Conservation (phyloP, 805 yeast genomes). For the Ogataea henricii region DNA sequence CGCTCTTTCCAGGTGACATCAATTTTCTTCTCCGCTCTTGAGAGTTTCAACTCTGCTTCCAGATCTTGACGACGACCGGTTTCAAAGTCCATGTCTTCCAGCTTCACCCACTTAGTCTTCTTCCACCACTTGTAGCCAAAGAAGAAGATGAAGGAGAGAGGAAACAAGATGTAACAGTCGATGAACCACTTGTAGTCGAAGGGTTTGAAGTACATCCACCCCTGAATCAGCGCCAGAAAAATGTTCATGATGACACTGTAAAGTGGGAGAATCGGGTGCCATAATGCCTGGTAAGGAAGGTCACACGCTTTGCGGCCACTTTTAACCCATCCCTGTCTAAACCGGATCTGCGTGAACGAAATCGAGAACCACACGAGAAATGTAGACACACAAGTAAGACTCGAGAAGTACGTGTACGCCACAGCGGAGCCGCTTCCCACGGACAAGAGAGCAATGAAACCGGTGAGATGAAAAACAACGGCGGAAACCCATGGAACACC, state of each 20-base stretch:
- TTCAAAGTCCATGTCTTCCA: conserved; percentile 48
- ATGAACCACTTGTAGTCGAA: conserved; percentile 56
- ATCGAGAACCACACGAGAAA: conserved; percentile 70
- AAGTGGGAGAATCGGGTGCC: conserved; percentile 53
- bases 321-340: conserved; percentile 48
- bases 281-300: conserved; percentile 53
- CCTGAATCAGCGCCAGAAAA: conserved; percentile 61
- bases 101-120: conserved; percentile 35
- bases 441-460: conserved; percentile 58
- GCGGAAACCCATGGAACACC: conserved; percentile 71
- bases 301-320: conserved; percentile 47
- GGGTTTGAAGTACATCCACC: conserved; percentile 65
- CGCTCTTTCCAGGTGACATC: too few relatives aligned
- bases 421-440: conserved; percentile 58
- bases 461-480: conserved; percentile 53
- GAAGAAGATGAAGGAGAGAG: conserved; percentile 50
- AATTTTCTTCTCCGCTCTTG: not conserved
- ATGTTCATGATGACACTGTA: conserved; percentile 51
- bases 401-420: conserved; percentile 62
- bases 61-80: conserved; percentile 47
- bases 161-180: conserved; percentile 64
- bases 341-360: conserved; percentile 56
- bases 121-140: conserved; percentile 25
- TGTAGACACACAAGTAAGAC: conserved; percentile 65
- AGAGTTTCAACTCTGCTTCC: conserved; percentile 17